Percentiles rank a stretch among this genome's conserved stretches.
Evolutionary conservation across 75 land plant species (phyloP).

Genomic region (Azolla pinnata): DNA sequence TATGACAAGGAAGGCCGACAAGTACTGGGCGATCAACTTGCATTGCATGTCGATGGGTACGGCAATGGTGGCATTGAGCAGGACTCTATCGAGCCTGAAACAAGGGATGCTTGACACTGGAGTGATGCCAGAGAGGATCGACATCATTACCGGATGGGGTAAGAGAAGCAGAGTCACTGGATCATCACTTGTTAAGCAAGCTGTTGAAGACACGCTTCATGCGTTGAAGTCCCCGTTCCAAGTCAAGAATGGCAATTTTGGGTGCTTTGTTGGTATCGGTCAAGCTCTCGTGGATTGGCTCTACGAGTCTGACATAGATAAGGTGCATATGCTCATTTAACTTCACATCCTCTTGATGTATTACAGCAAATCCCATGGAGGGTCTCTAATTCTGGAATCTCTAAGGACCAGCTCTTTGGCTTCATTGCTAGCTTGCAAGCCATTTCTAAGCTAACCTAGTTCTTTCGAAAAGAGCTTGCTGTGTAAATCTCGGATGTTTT

Average conservation of each 20-base stretch:
- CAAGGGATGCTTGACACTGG: conserved; percentile 55
- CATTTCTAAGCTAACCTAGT: no score
- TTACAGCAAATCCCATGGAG: no score
- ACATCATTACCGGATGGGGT: conserved; percentile 97
- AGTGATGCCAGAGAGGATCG: conserved; percentile 49
- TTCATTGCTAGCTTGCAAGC: no score
- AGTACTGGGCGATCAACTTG: conserved; percentile 87
- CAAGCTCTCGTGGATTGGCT: conserved; percentile 70
- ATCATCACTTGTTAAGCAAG: conserved; percentile 72
- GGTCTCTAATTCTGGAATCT: no score
- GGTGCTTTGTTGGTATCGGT: conserved; percentile 92
- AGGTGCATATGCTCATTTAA: conserved; percentile 69
- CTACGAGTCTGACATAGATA: conserved; percentile 53
- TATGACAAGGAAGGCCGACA: conserved; percentile 49
- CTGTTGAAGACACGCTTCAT: conserved; percentile 64
- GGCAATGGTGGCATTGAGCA: conserved; percentile 71
- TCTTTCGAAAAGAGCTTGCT: no score
- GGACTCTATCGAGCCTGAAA: conserved; percentile 68
- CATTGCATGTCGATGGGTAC: conserved; percentile 99
- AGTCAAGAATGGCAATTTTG: conserved; percentile 66
- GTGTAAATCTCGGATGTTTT: no score
- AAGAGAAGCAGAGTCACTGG: conserved; percentile 84
- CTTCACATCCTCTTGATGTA: no score
- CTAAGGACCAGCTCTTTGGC: no score
- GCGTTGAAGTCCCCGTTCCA: conserved; percentile 72